phyloP scores from a whole-genome alignment of 306 rosid genomes.

The Vigna hirtella region DNA sequence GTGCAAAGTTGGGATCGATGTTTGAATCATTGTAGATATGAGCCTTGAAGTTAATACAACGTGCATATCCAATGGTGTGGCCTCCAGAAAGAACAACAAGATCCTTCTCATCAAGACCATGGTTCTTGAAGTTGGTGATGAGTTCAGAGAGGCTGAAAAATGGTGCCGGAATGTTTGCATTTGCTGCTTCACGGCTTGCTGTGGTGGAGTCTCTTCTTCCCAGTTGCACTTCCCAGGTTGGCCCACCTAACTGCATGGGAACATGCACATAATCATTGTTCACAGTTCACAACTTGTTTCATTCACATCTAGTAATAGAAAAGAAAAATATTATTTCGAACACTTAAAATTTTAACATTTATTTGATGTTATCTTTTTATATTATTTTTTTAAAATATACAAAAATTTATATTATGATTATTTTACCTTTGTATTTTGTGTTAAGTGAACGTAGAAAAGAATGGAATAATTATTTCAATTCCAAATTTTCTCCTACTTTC shows the following conservation, averaged over 20 bases:
- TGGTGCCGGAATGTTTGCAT: constrained; percentile 52
- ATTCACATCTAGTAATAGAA: neutral
- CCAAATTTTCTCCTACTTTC: no score
- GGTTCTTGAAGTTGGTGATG: constrained; percentile 42
- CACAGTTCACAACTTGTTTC: neutral
- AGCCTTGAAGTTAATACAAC: constrained; percentile 36
- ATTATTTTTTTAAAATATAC: no score
- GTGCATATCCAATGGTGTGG: constrained; percentile 55
- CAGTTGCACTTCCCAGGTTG: constrained; percentile 51
- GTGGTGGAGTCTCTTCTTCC: constrained; percentile 66
- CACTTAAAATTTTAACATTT: no score
- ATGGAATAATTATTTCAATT: no score
- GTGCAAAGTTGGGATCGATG: constrained; percentile 44
- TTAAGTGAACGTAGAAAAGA: no score
- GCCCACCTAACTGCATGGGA: constrained; percentile 58
- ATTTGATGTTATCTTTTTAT: no score
- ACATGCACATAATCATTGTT: neutral
- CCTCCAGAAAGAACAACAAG: constrained; percentile 53
- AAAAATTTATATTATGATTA: no score
- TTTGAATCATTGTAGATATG: constrained; percentile 50
- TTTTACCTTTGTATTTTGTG: no score
- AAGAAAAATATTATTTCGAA: no score
- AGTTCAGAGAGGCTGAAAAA: constrained; percentile 43
- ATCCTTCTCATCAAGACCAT: constrained; percentile 57
- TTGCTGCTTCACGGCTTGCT: constrained; percentile 47